A percentile compares a stretch with the other conserved stretches of the same genome.
Evolutionary conservation across 805 yeast species (phyloP).

Genomic region (Ogataea chonburiensis): DNA sequence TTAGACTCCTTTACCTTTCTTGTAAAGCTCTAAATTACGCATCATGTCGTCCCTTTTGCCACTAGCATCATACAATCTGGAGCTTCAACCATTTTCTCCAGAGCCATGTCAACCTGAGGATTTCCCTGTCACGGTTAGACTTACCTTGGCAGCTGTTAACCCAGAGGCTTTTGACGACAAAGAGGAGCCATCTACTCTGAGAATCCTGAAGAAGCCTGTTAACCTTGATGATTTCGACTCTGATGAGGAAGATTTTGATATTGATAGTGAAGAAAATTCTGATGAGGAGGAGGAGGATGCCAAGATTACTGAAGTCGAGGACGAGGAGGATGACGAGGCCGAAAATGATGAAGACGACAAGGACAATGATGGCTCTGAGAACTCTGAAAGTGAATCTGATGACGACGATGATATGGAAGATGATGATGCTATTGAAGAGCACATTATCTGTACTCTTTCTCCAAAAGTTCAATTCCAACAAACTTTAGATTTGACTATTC

Average conservation of each 20-base stretch:
- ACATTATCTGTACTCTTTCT: conserved; percentile 82
- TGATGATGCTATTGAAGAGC: conserved; percentile 80
- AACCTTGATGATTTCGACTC: conserved; percentile 43
- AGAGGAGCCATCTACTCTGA: conserved; percentile 82
- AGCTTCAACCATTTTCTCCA: conserved; percentile 83
- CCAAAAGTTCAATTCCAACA: conserved; percentile 88
- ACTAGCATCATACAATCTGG: conserved; percentile 81
- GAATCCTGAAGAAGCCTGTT: conserved; percentile 71
- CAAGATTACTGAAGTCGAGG: conserved; percentile 28
- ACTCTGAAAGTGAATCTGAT: conserved; percentile 44
- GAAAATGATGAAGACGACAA: conserved; percentile 30
- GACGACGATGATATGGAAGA: conserved; percentile 57
- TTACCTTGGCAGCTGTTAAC: conserved; percentile 94
- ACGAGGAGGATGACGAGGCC: conserved; percentile 26
- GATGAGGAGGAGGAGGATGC: conserved; percentile 40
- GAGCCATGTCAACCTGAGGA: conserved; percentile 83
- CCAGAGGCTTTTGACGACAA: conserved; percentile 82
- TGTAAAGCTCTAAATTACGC: background rate
- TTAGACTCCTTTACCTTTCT: background rate
- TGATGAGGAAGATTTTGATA: conserved; percentile 39
- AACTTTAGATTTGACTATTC: conserved; percentile 82
- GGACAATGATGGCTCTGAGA: conserved; percentile 28
- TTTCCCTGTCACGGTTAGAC: conserved; percentile 83
- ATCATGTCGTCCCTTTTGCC: conserved; percentile 75
- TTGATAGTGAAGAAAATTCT: conserved; percentile 36